Evolutionary conservation across 257 asterid genomes (phyloP), one percentile per base, ranked within the genome.

Genomic region (Nicotiana knightiana): DNA sequence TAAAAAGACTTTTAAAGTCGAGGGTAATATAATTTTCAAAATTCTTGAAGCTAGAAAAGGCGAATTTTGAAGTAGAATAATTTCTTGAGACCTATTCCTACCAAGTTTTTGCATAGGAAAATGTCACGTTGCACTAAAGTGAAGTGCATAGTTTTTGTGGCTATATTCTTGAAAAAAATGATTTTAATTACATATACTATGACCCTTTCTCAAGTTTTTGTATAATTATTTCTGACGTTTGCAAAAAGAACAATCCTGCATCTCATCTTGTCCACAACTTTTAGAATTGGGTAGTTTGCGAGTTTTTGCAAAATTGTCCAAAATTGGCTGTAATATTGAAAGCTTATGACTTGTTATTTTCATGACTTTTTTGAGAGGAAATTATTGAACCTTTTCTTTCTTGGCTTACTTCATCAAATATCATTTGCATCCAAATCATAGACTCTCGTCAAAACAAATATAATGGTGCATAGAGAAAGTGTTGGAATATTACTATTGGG

Each of bases 341-440:
- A 57, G 53, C 51, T 64, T 37, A 59, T 33, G 77, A 83, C 82
- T 24, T 55, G 73, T 16, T 37, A 26, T 32, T 46, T 24, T 71
- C 79, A 6, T 24, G 13, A 71, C 24, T 71, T 46, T 48, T 46
- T 71, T 46, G 21, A 46, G 24, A 46, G 7, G 61, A 24, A 63
- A 71, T 71, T 48, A 24, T 71, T 30, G 33, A 71, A 17, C 24
- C 17, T 71, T 71, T 26, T 13, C 13, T 46, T 54, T 71, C 79
- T 71, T 46, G 61, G 79, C 39, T 70, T 70, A 70, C 77, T 71
- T 71, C 79, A 71, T 71, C 39, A 46, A 71, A 11, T 3, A 46
- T 70, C 77, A 70, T 70, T 70, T 43, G 58, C 21, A 70, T 70
- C 12, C 30, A 37, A 35, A 39, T 43, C 6, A 21, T 48, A 9